Conservation (phyloP, 176 grass and related monocot genomes). For the Areca catechu region DNA sequence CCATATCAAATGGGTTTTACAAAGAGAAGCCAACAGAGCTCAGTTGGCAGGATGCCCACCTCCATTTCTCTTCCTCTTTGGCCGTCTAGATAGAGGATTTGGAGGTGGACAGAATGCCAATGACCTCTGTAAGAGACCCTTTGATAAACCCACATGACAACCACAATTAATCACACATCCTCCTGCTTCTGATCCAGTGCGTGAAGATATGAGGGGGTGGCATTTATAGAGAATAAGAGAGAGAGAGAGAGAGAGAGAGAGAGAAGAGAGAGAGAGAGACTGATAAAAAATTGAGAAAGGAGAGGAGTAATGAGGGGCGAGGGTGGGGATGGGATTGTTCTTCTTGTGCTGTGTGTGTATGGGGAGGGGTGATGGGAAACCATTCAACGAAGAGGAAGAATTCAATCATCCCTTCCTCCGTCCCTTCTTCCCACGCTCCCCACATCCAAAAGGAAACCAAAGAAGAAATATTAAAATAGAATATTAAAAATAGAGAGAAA, state of each 20-base stretch:
- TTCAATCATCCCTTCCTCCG: too few species aligned
- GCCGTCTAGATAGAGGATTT: slow-evolving; percentile 18
- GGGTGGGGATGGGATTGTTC: not conserved
- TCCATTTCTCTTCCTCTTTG: slow-evolving; percentile 24
- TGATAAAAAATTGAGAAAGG: not conserved
- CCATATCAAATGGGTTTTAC: slow-evolving; percentile 50
- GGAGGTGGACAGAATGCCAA: slow-evolving; percentile 56
- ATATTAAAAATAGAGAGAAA: not conserved
- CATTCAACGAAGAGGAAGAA: too few species aligned
- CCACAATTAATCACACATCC: not conserved
- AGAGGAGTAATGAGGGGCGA: not conserved
- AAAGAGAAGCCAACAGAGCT: slow-evolving; percentile 76
- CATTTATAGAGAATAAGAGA: not conserved
- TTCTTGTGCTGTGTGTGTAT: not conserved
- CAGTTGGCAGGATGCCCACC: slow-evolving; percentile 92
- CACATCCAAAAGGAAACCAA: too few species aligned
- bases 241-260: slow-evolving; percentile 8
- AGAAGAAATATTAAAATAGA: too few species aligned
- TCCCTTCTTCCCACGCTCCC: too few species aligned
- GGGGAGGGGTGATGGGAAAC: not conserved
- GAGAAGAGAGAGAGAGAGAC: not conserved
- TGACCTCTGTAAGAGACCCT: slow-evolving; percentile 35
- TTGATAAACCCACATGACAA: slow-evolving; percentile 42
- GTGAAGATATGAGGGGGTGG: not conserved
- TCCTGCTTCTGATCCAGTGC: not conserved